Evolutionary conservation across 352 stramenopile species (phyloP).

Genomic region (Pythium brassicae): DNA sequence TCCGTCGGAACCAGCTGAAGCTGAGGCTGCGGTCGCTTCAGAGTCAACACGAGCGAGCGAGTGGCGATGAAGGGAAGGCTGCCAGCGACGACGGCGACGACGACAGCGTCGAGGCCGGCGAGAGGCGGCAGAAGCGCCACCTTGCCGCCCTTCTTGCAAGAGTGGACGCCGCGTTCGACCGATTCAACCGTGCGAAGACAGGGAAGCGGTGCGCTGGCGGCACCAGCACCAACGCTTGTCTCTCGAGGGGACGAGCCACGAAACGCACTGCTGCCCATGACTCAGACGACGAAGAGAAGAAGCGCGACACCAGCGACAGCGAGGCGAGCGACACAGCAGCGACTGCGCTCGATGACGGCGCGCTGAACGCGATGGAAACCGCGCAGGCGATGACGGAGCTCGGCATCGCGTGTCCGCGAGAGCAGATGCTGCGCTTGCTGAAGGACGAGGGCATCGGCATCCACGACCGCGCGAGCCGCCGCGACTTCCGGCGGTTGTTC

Average conservation of each 20-base stretch:
- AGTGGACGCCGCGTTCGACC: slow-evolving; percentile 14
- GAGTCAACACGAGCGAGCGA: slow-evolving; percentile 8
- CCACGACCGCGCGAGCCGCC: slow-evolving; percentile 26
- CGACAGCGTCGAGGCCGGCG: neutral
- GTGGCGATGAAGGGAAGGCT: slow-evolving; percentile 3
- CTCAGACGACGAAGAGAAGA: slow-evolving; percentile 15
- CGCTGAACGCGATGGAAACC: slow-evolving; percentile 42
- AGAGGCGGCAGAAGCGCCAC: slow-evolving; percentile 9
- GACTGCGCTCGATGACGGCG: slow-evolving; percentile 3
- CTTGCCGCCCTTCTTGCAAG: slow-evolving; percentile 11
- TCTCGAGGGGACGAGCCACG: neutral
- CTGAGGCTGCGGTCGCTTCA: neutral
- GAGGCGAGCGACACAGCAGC: slow-evolving; percentile 14
- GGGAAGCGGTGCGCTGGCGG: neutral
- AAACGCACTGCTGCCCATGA: neutral
- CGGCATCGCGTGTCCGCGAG: slow-evolving; percentile 46
- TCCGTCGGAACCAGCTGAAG: slow-evolving; percentile 6
- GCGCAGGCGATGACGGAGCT: slow-evolving; percentile 72
- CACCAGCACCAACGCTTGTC: neutral
- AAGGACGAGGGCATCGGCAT: slow-evolving; percentile 40
- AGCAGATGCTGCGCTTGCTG: slow-evolving; percentile 58
- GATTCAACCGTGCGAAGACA: slow-evolving; percentile 12
- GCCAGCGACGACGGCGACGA: neutral
- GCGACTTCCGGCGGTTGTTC: slow-evolving; percentile 33
- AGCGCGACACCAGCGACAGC: slow-evolving; percentile 26